Evolutionary conservation across 371 early-diverging fungal species (phyloP).

Genomic region (Fennellomyces sp.): DNA sequence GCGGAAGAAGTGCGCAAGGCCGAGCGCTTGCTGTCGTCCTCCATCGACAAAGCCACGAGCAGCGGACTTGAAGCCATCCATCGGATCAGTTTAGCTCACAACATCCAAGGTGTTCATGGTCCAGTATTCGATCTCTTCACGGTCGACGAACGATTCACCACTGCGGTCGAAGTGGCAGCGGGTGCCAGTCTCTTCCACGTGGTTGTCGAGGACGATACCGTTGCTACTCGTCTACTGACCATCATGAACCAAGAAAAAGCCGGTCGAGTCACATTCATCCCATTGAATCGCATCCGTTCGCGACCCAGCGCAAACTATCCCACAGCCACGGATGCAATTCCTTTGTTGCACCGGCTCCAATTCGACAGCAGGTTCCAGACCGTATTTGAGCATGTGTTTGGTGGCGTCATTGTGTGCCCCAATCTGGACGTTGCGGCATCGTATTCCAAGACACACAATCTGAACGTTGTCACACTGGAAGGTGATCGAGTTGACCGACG

Average conservation of each 20-base stretch:
- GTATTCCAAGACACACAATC: slow-evolving; percentile 74
- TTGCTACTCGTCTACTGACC: slow-evolving; percentile 82
- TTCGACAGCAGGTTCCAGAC: slow-evolving; percentile 68
- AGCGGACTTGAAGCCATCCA: slow-evolving; percentile 76
- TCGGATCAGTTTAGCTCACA: slow-evolving; percentile 63
- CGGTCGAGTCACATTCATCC: slow-evolving; percentile 97
- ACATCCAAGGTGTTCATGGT: slow-evolving; percentile 84
- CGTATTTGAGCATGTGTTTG: slow-evolving; percentile 90
- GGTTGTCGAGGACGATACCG: slow-evolving; percentile 94
- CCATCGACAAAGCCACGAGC: slow-evolving; percentile 81
- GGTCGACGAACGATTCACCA: slow-evolving; percentile 79
- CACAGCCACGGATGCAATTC: slow-evolving; percentile 76
- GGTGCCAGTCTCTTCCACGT: slow-evolving; percentile 95
- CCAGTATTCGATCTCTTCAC: slow-evolving; percentile 93
- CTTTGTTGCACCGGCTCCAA: slow-evolving; percentile 75
- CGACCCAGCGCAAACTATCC: slow-evolving; percentile 66
- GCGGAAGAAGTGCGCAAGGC: slow-evolving; percentile 77
- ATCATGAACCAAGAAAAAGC: slow-evolving; percentile 72
- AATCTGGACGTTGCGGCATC: slow-evolving; percentile 83
- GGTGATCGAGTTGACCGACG: slow-evolving; percentile 95
- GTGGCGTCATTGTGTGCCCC: slow-evolving; percentile 86
- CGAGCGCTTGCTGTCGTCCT: slow-evolving; percentile 72
- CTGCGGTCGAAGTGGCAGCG: slow-evolving; percentile 92
- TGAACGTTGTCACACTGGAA: slow-evolving; percentile 90
- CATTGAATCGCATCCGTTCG: slow-evolving; percentile 85